phyloP scores from a whole-genome alignment of 306 rosid species.

The Luffa acutangula region DNA sequence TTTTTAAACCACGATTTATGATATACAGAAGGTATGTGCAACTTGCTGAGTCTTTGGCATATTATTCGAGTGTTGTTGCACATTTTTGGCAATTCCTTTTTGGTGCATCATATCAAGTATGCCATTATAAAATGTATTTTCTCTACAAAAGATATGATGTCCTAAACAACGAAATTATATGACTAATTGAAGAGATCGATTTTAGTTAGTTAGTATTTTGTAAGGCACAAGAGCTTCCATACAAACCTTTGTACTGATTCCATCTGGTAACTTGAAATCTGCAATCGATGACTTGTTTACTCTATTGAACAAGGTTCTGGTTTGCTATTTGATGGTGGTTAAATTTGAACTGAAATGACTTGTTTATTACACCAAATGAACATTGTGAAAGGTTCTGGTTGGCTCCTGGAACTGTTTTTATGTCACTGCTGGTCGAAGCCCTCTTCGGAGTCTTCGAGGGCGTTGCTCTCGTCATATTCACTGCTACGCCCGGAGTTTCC shows the following conservation, averaged over 20 bases:
- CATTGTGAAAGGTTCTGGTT: background rate
- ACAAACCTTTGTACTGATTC: background rate
- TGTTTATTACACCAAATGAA: background rate
- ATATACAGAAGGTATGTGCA: background rate
- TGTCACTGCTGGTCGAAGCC: conserved; percentile 95
- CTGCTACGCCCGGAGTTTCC: conserved; percentile 92
- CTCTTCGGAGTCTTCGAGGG: conserved; percentile 84
- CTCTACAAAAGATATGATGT: background rate
- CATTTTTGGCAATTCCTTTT: background rate
- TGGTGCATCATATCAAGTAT: background rate
- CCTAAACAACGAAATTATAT: background rate
- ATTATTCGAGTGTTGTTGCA: background rate
- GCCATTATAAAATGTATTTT: background rate
- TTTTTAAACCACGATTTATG: background rate
- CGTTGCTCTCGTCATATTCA: conserved; percentile 77
- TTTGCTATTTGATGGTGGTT: background rate
- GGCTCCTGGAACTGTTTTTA: conserved; percentile 74
- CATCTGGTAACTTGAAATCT: background rate
- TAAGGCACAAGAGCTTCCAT: background rate
- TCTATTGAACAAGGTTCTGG: background rate
- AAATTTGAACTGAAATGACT: background rate
- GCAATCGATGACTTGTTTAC: background rate
- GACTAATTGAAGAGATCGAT: background rate
- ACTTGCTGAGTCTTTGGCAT: background rate
- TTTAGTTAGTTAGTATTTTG: background rate